Evolutionary conservation across 2,329 filamentous ascomycete species (phyloP).

Genomic region (Pseudocercospora fuligena): DNA sequence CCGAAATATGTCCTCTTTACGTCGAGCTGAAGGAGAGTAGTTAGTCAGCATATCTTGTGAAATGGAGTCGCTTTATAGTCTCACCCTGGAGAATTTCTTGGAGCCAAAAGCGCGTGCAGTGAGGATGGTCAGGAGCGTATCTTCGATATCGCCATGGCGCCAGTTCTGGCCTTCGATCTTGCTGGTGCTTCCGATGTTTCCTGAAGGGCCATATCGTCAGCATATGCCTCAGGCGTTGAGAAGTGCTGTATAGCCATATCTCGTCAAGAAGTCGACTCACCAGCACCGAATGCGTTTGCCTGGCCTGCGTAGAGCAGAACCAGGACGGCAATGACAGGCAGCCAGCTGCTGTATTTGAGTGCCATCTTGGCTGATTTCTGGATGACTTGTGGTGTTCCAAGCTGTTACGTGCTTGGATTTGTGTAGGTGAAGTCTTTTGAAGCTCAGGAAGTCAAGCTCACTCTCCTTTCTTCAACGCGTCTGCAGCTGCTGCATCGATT

Average conservation of each 20-base stretch:
- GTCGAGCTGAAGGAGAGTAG: constrained; percentile 59
- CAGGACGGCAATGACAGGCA: constrained; percentile 29
- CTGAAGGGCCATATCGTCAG: constrained; percentile 19
- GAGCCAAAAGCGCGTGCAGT: constrained; percentile 65
- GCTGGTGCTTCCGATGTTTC: constrained; percentile 88
- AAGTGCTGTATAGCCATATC: neutral
- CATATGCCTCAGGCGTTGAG: neutral
- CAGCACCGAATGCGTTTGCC: constrained; percentile 54
- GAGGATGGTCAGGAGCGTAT: constrained; percentile 58
- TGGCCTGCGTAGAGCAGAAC: constrained; percentile 34
- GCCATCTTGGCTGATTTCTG: constrained; percentile 23
- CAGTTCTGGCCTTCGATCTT: constrained; percentile 55
- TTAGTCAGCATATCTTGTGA: no score
- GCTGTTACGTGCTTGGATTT: neutral
- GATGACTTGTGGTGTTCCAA: neutral
- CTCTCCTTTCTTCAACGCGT: neutral
- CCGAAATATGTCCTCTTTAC: constrained; percentile 91
- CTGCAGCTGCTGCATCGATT: constrained; percentile 1
- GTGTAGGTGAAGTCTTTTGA: neutral
- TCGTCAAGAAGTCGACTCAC: constrained; percentile 43
- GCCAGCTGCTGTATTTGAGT: constrained; percentile 28
- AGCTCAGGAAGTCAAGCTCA: neutral
- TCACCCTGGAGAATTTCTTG: constrained; percentile 85
- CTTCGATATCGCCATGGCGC: constrained; percentile 60
- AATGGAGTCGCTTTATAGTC: no score